These are phyloP conservation scores for Sanguinoderma infundibulare DNA, from an alignment of 1,284 basidiomycete genomes.

Conservation along the genomic window DNA sequence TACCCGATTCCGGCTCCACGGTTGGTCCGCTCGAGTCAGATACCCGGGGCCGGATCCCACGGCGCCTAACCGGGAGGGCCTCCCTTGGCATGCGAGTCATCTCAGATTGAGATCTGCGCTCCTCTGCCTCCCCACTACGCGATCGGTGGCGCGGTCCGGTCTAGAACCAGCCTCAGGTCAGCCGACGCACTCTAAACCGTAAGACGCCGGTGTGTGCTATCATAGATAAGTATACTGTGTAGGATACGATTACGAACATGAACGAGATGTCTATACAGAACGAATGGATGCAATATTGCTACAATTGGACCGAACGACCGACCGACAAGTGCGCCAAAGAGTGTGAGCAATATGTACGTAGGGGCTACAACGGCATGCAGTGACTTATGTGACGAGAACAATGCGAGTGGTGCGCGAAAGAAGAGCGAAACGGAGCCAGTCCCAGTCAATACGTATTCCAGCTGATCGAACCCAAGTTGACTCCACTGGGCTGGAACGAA, in stretches of 20 bases:
- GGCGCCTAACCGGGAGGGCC: not conserved
- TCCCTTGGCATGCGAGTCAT: conserved; percentile 11
- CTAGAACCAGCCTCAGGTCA: not conserved
- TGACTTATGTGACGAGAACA: not conserved
- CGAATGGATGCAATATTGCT: conserved; percentile 15
- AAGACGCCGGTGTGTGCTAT: too few relatives aligned
- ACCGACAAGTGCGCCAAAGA: conserved; percentile 4
- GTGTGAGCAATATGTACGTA: conserved; percentile 9
- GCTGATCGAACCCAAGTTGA: not conserved
- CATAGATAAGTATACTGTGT: not conserved
- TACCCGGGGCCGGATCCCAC: conserved; percentile 17
- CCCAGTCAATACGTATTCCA: not conserved
- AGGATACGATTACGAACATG: not conserved
- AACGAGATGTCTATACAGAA: conserved; percentile 3
- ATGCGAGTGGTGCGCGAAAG: conserved; percentile 2
- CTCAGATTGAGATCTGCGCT: conserved; percentile 28
- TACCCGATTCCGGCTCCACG: not conserved
- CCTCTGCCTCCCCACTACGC: not conserved
- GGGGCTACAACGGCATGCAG: conserved; percentile 9
- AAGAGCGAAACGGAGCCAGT: not conserved
- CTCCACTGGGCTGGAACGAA: not conserved
- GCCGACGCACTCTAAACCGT: not conserved
- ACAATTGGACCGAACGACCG: conserved; percentile 5
- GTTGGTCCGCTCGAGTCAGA: conserved; percentile 17
- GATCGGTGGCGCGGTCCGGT: not conserved